A percentile compares a stretch with the other conserved stretches of the same genome.
Conservation (phyloP, 371 early-diverging fungal genomes). For the Syncephalis plumigaleata region DNA sequence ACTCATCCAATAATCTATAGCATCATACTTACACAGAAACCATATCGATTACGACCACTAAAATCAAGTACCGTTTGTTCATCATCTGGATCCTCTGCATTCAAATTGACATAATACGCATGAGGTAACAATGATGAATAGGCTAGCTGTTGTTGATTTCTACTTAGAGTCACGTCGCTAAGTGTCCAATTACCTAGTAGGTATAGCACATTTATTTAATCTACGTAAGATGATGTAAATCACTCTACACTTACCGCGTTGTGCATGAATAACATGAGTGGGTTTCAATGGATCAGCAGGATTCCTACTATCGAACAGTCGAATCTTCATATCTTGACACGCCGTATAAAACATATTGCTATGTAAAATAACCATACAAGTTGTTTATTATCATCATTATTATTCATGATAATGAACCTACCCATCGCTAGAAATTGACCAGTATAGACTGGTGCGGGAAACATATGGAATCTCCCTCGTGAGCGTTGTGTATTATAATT, state of each 20-base stretch:
- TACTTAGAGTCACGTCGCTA: conserved; percentile 7
- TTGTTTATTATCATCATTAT: too few relatives aligned
- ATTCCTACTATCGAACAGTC: conserved; percentile 3
- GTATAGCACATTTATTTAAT: neutral
- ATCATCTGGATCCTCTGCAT: conserved; percentile 9
- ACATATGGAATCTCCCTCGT: too few relatives aligned
- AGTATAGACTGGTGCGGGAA: conserved; percentile 6
- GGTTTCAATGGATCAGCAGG: conserved; percentile 2
- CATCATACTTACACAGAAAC: conserved; percentile 14
- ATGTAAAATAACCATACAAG: too few relatives aligned
- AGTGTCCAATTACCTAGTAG: conserved; percentile 9
- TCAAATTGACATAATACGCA: conserved; percentile 24
- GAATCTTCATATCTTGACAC: conserved; percentile 8
- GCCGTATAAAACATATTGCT: conserved; percentile 7
- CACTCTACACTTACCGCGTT: conserved; percentile 1
- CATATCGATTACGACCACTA: conserved; percentile 5
- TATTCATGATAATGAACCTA: too few relatives aligned
- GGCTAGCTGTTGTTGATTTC: conserved; percentile 24
- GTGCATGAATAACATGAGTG: conserved; percentile 2
- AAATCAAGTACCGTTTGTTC: conserved; percentile 18
- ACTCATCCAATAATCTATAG: too few relatives aligned
- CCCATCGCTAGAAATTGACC: conserved; percentile 12
- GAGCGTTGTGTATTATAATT: too few relatives aligned
- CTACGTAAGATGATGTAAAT: neutral
- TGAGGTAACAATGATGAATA: conserved; percentile 34